These are phyloP conservation scores for Ascoidea tarda DNA, from an alignment of 805 yeast species.

Conservation along the genomic window DNA sequence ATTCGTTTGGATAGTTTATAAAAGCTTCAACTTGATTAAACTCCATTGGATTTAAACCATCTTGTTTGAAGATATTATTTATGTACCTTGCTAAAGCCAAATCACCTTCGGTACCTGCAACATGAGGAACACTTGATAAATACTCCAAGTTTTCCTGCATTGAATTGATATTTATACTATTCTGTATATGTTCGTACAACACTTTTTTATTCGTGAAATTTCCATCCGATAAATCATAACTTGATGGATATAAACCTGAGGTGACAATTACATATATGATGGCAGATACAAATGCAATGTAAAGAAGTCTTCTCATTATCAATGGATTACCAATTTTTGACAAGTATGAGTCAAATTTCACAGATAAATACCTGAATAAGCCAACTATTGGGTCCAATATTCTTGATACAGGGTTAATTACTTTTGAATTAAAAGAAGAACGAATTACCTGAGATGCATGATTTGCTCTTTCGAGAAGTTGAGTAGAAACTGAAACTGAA, in stretches of 20 bases:
- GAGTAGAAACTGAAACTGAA: constrained; percentile 1
- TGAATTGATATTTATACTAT: constrained; percentile 37
- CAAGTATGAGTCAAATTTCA: constrained; percentile 40
- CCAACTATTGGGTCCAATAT: constrained; percentile 34
- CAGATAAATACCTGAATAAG: constrained; percentile 18
- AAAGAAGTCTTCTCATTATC: constrained; percentile 58
- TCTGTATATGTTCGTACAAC: constrained; percentile 32
- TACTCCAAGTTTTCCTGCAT: constrained; percentile 59
- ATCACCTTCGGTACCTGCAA: constrained; percentile 84
- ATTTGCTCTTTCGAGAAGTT: constrained; percentile 8
- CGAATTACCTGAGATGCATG: constrained; percentile 1
- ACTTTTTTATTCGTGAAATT: constrained; percentile 48
- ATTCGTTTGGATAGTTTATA: constrained; percentile 48
- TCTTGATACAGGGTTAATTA: constrained; percentile 25
- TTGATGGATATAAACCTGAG: constrained; percentile 37
- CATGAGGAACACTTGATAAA: constrained; percentile 68
- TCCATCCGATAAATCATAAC: constrained; percentile 28
- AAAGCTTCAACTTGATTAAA: constrained; percentile 37
- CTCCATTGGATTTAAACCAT: constrained; percentile 39
- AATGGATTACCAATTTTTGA: constrained; percentile 10
- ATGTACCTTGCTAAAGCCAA: constrained; percentile 55
- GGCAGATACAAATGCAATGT: constrained; percentile 49
- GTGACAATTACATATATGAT: constrained; percentile 43
- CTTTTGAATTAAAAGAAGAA: constrained; percentile 14
- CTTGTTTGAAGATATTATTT: constrained; percentile 38